phyloP scores from a whole-genome alignment of 1,139 yeast species.

The Taphrina communis region DNA sequence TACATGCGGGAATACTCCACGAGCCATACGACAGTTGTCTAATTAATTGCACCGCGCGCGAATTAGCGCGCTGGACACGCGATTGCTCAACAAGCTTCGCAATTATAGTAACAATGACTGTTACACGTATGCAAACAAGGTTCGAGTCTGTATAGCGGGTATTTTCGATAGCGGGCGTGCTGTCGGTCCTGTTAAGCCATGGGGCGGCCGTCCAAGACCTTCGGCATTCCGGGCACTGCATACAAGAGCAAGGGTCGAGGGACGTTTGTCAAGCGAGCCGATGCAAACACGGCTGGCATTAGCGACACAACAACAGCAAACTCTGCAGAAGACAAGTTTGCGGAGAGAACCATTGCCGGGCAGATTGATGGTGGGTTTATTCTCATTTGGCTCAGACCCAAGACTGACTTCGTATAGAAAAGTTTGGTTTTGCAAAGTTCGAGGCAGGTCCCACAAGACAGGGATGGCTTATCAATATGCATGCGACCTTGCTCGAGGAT shows the following conservation, averaged over 20 bases:
- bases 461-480: constrained; percentile 89
- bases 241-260: constrained; percentile 26
- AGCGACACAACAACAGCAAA: constrained; percentile 36
- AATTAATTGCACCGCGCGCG: constrained; percentile 6
- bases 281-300: constrained; percentile 9
- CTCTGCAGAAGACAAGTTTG: constrained; percentile 29
- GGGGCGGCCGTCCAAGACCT: constrained; percentile 34
- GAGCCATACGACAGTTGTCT: background rate
- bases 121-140: background rate
- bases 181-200: constrained; percentile 1
- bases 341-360: constrained; percentile 18
- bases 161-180: too few species aligned
- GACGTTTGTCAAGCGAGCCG: constrained; percentile 18
- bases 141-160: background rate
- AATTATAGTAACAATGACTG: background rate
- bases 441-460: constrained; percentile 73
- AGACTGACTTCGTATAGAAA: constrained; percentile 57
- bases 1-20: background rate
- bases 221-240: constrained; percentile 31
- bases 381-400: background rate
- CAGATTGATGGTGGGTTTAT: constrained; percentile 31
- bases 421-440: constrained; percentile 83
- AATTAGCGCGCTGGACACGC: constrained; percentile 7
- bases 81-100: background rate
- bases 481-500: constrained; percentile 64